Base-by-base conservation (phyloP, 306 rosid genomes). In the Trifolium pratense region DNA sequence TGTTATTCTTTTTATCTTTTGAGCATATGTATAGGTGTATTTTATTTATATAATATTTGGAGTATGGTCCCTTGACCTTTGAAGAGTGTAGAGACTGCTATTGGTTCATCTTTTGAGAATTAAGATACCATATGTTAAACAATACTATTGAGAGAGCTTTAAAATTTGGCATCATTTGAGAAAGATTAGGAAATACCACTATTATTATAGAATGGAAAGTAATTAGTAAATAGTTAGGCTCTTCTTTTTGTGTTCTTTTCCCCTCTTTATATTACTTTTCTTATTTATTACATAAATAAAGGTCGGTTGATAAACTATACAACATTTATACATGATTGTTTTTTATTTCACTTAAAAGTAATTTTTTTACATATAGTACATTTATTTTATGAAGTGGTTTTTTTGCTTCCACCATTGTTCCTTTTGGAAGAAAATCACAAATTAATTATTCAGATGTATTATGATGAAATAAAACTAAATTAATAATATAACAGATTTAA, bases 61-160 rank as follows among this genome's bases (percentile, higher is more conserved):
- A 29, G 65, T 60, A 60, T 62, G 60, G 60, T 74, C 45, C 65
- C n/a, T 64, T 75, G 79, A 26, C 81, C 68, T 79, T 84, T 68
- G 73, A 78, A 64, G 57, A 65, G 63, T 51, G 82, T 62, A 46
- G 86, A 75, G 73, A 68, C 55, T 45, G 77, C 77, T 34, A 87
- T 84, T 85, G 89, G 92, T 81, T 88, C 89, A 79, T 29, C 96
- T 88, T 90, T 90, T 88, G 75, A 40, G 46, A 40, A 3, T 40
- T 40, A 15, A 90, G 92, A 77, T 84, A 75, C 80, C 16, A 34
- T 62, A 18, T 9, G 42, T 55, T 14, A 53, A 53, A 60, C 40
- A 59, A 15, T 32, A 29, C 6, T 11, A 64, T 21, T 34, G 49
- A 60, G 56, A 16, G 59, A 68, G 46, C 78, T 75, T 57, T 74